Evolutionary conservation across 148 eudicot species (phyloP).

Genomic region (Nepenthes gracilis): DNA sequence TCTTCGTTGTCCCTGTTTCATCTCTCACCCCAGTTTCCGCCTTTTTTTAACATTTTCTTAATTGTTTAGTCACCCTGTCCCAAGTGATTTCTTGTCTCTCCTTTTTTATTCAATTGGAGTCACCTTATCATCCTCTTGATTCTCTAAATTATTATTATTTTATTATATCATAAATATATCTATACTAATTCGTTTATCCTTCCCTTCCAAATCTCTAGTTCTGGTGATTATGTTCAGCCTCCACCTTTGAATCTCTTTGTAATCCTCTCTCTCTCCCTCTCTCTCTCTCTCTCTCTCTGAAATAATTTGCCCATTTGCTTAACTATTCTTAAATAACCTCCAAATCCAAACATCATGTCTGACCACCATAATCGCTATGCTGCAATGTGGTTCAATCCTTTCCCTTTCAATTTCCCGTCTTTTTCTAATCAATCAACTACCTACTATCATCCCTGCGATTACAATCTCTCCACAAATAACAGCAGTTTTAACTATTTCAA

Average conservation of each 20-base stretch:
- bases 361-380: too few species aligned
- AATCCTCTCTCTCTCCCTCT: slow-evolving; percentile 5
- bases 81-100: slow-evolving; percentile 44
- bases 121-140: slow-evolving; percentile 6
- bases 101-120: slow-evolving; percentile 9
- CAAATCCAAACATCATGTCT: background rate
- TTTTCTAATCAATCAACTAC: too few species aligned
- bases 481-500: too few species aligned
- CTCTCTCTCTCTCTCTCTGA: slow-evolving; percentile 13
- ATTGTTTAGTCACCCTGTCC: slow-evolving; percentile 25
- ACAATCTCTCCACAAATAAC: too few species aligned
- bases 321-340: background rate
- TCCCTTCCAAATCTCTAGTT: background rate
- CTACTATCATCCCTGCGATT: too few species aligned
- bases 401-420: too few species aligned
- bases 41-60: slow-evolving; percentile 3
- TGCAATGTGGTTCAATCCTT: too few species aligned
- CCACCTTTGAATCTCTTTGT: slow-evolving; percentile 10
- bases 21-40: background rate
- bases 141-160: background rate
- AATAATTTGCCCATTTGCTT: background rate
- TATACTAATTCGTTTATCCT: slow-evolving; percentile 13
- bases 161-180: slow-evolving; percentile 5
- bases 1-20: slow-evolving; percentile 1
- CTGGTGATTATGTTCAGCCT: slow-evolving; percentile 18